A percentile compares a stretch with the other conserved stretches of the same genome.
Evolutionary conservation across 169 alveolate genomes (phyloP).

Genomic region (Plasmodium malariae): DNA sequence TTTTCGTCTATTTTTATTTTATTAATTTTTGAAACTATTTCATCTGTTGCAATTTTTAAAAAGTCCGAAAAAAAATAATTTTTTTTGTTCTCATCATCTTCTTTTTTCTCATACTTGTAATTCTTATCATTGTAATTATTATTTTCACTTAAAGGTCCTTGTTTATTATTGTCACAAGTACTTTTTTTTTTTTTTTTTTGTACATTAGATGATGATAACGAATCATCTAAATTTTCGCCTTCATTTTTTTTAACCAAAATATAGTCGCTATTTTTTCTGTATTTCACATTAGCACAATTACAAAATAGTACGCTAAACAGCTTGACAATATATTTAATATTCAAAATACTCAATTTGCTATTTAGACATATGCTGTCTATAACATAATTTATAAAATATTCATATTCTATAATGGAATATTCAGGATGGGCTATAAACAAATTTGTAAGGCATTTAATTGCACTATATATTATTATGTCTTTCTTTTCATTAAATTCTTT

Average conservation of each 20-base stretch:
- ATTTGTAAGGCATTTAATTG: constrained; percentile 41
- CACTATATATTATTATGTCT: constrained; percentile 25
- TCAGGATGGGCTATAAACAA: constrained; percentile 61
- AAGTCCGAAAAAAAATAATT: constrained; percentile 37
- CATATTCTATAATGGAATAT: constrained; percentile 60
- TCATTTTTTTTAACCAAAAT: neutral
- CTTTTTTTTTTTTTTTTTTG: constrained; percentile 1
- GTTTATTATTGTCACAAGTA: neutral
- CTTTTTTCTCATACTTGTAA: neutral
- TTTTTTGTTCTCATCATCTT: constrained; percentile 24
- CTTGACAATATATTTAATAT: constrained; percentile 31
- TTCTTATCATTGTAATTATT: neutral
- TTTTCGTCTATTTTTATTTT: constrained; percentile 74
- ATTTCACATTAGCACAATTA: constrained; percentile 59
- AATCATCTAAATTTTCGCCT: neutral
- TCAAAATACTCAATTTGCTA: neutral
- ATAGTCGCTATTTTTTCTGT: constrained; percentile 5
- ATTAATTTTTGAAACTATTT: constrained; percentile 55
- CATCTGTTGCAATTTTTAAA: constrained; percentile 74
- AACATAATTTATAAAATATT: constrained; percentile 36
- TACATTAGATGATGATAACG: neutral
- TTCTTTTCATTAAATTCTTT: constrained; percentile 51
- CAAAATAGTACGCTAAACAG: constrained; percentile 42
- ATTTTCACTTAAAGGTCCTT: neutral
- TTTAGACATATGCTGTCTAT: constrained; percentile 8